Evolutionary conservation across 163 green algal genomes (phyloP).

Genomic region (Volvox carteri): DNA sequence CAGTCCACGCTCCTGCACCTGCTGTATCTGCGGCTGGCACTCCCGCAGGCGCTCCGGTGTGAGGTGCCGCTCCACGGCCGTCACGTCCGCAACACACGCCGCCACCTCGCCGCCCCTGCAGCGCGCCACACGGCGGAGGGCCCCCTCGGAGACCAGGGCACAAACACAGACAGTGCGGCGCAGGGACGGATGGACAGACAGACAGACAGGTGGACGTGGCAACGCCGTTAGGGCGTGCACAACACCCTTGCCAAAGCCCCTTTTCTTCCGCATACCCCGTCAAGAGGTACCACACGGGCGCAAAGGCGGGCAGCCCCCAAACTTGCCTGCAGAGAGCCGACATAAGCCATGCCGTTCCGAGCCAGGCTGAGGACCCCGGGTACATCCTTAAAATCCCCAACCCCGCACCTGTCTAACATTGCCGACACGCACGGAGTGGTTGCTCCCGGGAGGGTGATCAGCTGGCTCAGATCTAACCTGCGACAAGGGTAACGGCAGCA

Average conservation of each 20-base stretch:
- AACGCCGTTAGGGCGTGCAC: too few relatives aligned
- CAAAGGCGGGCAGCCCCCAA: too few relatives aligned
- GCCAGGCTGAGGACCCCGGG: too few relatives aligned
- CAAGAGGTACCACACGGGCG: too few relatives aligned
- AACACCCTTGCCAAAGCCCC: too few relatives aligned
- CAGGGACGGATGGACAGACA: too few relatives aligned
- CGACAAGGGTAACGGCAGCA: neutral
- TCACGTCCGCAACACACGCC: conserved; percentile 57
- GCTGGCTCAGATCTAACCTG: conserved; percentile 45
- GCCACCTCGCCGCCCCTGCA: conserved; percentile 61
- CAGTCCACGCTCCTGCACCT: neutral
- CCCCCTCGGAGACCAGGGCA: neutral
- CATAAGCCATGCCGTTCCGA: too few relatives aligned
- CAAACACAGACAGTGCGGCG: too few relatives aligned
- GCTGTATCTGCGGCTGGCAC: neutral
- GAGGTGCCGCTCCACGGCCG: conserved; percentile 51
- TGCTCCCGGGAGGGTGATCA: conserved; percentile 29
- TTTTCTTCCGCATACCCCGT: too few relatives aligned
- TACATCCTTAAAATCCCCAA: too few relatives aligned
- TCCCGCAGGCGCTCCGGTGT: conserved; percentile 44
- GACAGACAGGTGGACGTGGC: too few relatives aligned
- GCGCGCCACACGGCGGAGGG: neutral
- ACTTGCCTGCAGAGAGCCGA: too few relatives aligned
- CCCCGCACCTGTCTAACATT: conserved; percentile 58
- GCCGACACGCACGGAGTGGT: conserved; percentile 53